A percentile compares a stretch with the other conserved stretches of the same genome.
These are phyloP conservation scores for Aspergillus baeticus DNA, from an alignment of 495 filamentous ascomycete genomes.

Conservation along the genomic window DNA sequence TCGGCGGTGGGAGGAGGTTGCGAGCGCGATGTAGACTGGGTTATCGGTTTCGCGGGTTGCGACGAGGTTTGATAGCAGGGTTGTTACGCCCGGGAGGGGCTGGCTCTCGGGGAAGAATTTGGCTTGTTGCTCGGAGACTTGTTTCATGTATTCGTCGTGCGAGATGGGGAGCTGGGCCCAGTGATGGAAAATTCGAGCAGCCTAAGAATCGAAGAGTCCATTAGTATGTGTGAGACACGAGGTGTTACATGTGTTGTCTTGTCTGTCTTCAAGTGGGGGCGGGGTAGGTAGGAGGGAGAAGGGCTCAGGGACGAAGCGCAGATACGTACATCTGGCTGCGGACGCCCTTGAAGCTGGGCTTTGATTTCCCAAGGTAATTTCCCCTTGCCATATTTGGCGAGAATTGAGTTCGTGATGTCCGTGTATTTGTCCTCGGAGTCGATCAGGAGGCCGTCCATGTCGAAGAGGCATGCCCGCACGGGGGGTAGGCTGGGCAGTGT, in stretches of 20 bases:
- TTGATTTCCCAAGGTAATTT: constrained; percentile 89
- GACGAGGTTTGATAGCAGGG: constrained; percentile 58
- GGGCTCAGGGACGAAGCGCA: neutral
- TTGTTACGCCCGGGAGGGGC: constrained; percentile 75
- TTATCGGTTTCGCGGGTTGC: constrained; percentile 39
- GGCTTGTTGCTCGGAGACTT: constrained; percentile 60
- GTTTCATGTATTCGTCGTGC: constrained; percentile 57
- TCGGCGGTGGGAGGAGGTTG: constrained; percentile 67
- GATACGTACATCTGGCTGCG: constrained; percentile 63
- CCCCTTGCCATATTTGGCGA: constrained; percentile 69
- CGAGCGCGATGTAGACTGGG: constrained; percentile 78
- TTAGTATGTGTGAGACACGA: neutral
- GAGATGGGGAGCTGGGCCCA: constrained; percentile 89
- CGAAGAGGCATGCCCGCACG: constrained; percentile 91
- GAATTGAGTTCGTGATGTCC: constrained; percentile 73
- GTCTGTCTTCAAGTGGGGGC: neutral
- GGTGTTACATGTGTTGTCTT: neutral
- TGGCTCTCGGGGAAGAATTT: constrained; percentile 69
- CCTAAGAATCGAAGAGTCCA: constrained; percentile 16
- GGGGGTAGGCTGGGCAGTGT: constrained; percentile 59
- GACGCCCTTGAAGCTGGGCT: constrained; percentile 91
- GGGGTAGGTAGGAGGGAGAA: neutral
- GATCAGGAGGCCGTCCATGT: constrained; percentile 96
- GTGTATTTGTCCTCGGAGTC: constrained; percentile 95
- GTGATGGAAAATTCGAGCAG: constrained; percentile 59